Evolutionary conservation across 2,329 filamentous ascomycete species (phyloP), one percentile per base, ranked within the genome.

Genomic region (Sphaerostilbella broomeana): DNA sequence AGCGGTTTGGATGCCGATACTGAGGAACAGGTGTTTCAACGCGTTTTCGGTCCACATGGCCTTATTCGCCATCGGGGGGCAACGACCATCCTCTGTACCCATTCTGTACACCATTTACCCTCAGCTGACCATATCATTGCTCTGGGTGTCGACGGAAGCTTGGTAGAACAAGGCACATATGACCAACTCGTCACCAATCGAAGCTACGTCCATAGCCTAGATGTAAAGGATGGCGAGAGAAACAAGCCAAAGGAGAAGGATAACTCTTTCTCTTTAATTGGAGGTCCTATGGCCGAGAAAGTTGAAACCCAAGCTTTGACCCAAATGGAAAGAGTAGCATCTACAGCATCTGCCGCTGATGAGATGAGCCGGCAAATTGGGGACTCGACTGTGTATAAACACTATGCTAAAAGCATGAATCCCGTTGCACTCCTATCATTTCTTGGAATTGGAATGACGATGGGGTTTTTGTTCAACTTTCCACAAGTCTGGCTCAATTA

Each of bases 81-180:
- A 5, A 69, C 67, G 1, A 62, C 67, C 1, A 43, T 75, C 2
- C 48, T 73, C 4, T 62, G 61, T 4, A 68, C 68, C 2, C 40
- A 42, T 28, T 57, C 57, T 0, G 45, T 61, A 4, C 48, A 52
- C 0, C 53, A 58, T 31, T 38, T 67, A 4, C 54, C 59, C 0
- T 47, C 49, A 24, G 65, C 56, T 39, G 67, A 75, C 30, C 63
- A 70, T 22, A 64, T 75, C 6, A 63, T 75, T 26, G 67, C 64
- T 0, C 59, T 77, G 0, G 61, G 60, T 0, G 24, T 47, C 1
- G 59, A 63, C 8, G 69, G 70, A 0, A 58, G 48, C 0, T 44
- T 73, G 2, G 51, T 64, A 1, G 69, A 75, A 21, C 62, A 73
- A 22, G 60, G 60, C 0, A 38, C 29, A 4, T 60, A 59, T 35